Evolutionary conservation across 331 rosid species (phyloP).

Genomic region (Erythrophleum ivorense): DNA sequence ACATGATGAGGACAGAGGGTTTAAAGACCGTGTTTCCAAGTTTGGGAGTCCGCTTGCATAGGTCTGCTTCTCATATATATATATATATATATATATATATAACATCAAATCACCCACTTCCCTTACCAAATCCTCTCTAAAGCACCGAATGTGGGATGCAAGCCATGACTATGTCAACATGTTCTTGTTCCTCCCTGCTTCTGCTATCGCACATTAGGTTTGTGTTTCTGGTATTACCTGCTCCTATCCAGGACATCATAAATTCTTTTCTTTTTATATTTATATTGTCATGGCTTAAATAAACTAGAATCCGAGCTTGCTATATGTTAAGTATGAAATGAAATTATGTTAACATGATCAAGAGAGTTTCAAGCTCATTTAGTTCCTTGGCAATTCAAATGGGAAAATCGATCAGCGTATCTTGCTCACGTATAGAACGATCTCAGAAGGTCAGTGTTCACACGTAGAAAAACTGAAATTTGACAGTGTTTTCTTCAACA

Average conservation of each 20-base stretch:
- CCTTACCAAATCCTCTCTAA: conserved; percentile 54
- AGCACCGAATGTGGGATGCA: conserved; percentile 41
- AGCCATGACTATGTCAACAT: conserved; percentile 56
- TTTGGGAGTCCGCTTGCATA: conserved; percentile 4
- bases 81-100: conserved; percentile 45
- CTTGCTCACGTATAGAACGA: conserved; percentile 5
- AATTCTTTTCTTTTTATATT: no score
- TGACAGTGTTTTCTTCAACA: conserved; percentile 21
- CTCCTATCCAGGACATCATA: conserved; percentile 40
- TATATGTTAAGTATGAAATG: neutral
- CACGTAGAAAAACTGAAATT: conserved; percentile 26
- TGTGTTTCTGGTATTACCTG: conserved; percentile 70
- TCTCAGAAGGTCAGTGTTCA: neutral
- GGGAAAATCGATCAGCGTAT: neutral
- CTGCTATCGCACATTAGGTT: conserved; percentile 41
- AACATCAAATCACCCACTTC: conserved; percentile 51
- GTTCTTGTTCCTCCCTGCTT: conserved; percentile 22
- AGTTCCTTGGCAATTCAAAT: neutral
- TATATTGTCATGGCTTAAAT: neutral
- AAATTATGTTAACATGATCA: neutral
- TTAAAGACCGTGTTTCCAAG: conserved; percentile 21
- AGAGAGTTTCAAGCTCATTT: conserved; percentile 1
- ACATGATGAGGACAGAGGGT: conserved; percentile 41
- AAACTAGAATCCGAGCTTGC: conserved; percentile 9
- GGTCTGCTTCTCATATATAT: conserved; percentile 37